These are phyloP conservation scores for Candida sp. DNA, from an alignment of 1,139 yeast genomes.

Conservation along the genomic window DNA sequence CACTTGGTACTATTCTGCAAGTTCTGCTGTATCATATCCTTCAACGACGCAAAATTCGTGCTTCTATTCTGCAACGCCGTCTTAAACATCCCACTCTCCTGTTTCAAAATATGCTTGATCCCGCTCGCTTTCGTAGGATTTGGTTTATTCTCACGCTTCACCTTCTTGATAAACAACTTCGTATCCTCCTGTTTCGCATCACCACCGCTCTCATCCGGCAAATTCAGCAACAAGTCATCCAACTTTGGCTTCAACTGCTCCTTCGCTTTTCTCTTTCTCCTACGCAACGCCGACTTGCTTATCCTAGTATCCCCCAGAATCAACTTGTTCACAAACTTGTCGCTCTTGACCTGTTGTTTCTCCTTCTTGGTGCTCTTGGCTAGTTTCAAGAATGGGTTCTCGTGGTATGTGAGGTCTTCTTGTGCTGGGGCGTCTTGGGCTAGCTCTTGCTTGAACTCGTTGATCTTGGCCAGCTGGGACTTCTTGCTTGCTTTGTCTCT, in stretches of 20 bases:
- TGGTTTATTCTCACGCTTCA: slow-evolving; percentile 53
- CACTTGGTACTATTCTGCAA: slow-evolving; percentile 7
- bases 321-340: slow-evolving; percentile 30
- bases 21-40: slow-evolving; percentile 37
- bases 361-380: slow-evolving; percentile 59
- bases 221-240: slow-evolving; percentile 60
- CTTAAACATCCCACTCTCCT: slow-evolving; percentile 61
- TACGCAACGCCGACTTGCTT: slow-evolving; percentile 66
- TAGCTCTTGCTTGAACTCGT: slow-evolving; percentile 26
- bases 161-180: slow-evolving; percentile 20
- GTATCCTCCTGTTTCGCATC: neutral
- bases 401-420: slow-evolving; percentile 25
- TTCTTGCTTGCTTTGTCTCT: slow-evolving; percentile 35
- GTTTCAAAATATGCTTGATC: slow-evolving; percentile 52
- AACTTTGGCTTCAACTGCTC: slow-evolving; percentile 70
- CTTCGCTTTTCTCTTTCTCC: slow-evolving; percentile 66
- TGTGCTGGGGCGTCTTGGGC: slow-evolving; percentile 5
- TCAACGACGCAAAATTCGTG: slow-evolving; percentile 64
- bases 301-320: slow-evolving; percentile 41
- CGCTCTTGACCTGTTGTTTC: slow-evolving; percentile 44
- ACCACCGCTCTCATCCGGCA: slow-evolving; percentile 30
- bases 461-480: slow-evolving; percentile 26
- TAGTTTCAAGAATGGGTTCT: slow-evolving; percentile 59
- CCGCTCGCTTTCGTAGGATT: slow-evolving; percentile 63
- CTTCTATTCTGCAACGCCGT: slow-evolving; percentile 56